Base-by-base conservation (phyloP, 306 rosid genomes). In the Prunus persica region DNA sequence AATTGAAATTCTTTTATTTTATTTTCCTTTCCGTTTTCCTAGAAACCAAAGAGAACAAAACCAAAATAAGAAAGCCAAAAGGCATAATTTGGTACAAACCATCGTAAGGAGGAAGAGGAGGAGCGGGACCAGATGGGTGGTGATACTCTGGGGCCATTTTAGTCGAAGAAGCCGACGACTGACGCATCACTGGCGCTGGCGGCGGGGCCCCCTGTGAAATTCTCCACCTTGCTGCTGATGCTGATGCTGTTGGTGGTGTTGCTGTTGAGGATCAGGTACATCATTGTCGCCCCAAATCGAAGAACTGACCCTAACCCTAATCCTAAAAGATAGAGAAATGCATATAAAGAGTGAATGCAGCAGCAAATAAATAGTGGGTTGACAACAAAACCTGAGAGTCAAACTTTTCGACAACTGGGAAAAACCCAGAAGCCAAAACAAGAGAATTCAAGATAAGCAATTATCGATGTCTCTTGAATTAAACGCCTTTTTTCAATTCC, bases 121-220 rank as follows among this genome's bases (percentile, higher is more conserved):
- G 92, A 22, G 82, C 88, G 2, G 87, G 86, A 8, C 81, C 88
- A 4, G 88, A 73, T 16, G 85, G 88, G 34, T 89, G 95, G 80
- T 92, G 97, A 83, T 87, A 89, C 72, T 94, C 98, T 2, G 84
- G 79, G 27, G 83, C 61, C 25, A 91, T 46, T 58, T 87, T 94
- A 19, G 91, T 86, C 46, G 96, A 94, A 14, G 96, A 92, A 24
- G 96, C 96, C 8, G 96, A 94, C 10, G 91, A 87, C 71, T 94
- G 98, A 1, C 96, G 92, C 90, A 95, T 88, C 96, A 95, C 86
- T 15, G 55, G 93, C 8, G 86, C 89, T 57, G 83, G 89, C 3
- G 79, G 91, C 1, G 85, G 98, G 88, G 98, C 11, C 98, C 96
- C 57, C 96, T 87, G 77, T 89, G 90, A 76, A 92, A 92, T 7